Conservation (phyloP, 2,329 filamentous ascomycete species). For the Talaromyces sp. region DNA sequence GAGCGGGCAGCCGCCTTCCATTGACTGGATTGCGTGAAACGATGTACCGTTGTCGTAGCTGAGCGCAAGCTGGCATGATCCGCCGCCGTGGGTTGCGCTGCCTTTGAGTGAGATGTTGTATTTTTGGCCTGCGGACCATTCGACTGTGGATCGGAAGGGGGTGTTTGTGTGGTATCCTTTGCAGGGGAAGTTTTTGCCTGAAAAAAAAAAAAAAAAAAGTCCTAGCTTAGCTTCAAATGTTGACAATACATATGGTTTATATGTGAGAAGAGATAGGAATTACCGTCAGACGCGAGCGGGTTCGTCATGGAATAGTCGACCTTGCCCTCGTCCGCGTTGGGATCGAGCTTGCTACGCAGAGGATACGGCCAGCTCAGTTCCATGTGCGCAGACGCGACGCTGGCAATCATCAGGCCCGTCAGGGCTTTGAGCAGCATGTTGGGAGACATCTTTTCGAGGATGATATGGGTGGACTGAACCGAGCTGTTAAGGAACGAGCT, state of each 20-base stretch:
- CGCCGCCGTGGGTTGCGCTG: slow-evolving; percentile 61
- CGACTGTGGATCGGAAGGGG: slow-evolving; percentile 52
- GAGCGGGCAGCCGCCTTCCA: slow-evolving; percentile 53
- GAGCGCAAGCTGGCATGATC: slow-evolving; percentile 71
- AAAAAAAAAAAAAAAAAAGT: no score
- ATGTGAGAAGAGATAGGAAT: background rate
- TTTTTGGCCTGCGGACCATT: slow-evolving; percentile 57
- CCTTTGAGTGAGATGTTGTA: slow-evolving; percentile 64
- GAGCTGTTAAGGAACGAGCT: background rate
- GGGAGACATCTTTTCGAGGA: background rate
- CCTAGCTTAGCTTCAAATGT: no score
- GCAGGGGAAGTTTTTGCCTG: slow-evolving; percentile 70
- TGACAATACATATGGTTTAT: no score
- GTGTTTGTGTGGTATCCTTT: slow-evolving; percentile 59
- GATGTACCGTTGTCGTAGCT: slow-evolving; percentile 67
- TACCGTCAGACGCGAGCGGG: slow-evolving; percentile 47
- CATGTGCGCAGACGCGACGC: slow-evolving; percentile 42
- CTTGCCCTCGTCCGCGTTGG: slow-evolving; percentile 34
- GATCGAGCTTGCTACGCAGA: slow-evolving; percentile 48
- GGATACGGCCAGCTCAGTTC: slow-evolving; percentile 53
- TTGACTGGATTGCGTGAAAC: slow-evolving; percentile 65
- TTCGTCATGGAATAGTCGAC: slow-evolving; percentile 69
- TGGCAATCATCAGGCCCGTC: background rate
- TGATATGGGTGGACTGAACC: background rate
- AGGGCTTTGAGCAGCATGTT: slow-evolving; percentile 1